These are phyloP conservation scores for Candida orba DNA, from an alignment of 805 yeast genomes.

Conservation along the genomic window DNA sequence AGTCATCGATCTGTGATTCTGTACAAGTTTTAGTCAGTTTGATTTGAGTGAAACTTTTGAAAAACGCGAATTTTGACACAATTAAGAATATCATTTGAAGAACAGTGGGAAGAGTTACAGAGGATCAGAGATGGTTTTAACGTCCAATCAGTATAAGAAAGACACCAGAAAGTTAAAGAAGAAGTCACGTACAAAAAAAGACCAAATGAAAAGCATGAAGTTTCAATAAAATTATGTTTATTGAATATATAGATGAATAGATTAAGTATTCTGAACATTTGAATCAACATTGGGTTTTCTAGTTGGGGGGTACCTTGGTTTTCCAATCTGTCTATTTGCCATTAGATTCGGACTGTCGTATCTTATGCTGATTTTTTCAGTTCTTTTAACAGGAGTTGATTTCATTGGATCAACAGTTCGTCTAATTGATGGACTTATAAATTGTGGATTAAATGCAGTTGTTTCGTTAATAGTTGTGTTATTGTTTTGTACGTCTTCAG, in stretches of 20 bases:
- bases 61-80: neutral
- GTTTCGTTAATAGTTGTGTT: conserved; percentile 25
- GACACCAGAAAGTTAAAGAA: no score
- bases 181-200: no score
- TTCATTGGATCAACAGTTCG: conserved; percentile 61
- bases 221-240: no score
- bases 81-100: no score
- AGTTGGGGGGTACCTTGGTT: conserved; percentile 21
- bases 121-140: no score
- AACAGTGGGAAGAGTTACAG: no score
- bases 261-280: no score
- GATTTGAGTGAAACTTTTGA: neutral
- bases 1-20: neutral
- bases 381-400: conserved; percentile 54
- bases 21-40: neutral
- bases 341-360: conserved; percentile 23
- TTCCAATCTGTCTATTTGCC: conserved; percentile 23
- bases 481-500: conserved; percentile 45
- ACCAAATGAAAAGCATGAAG: no score
- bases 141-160: no score
- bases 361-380: conserved; percentile 16
- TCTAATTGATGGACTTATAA: conserved; percentile 47
- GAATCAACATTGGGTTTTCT: conserved; percentile 5
- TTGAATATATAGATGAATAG: no score
- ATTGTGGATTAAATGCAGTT: conserved; percentile 47